Evolutionary conservation across 495 filamentous ascomycete species (phyloP).

Genomic region (Amorphotheca resinae): DNA sequence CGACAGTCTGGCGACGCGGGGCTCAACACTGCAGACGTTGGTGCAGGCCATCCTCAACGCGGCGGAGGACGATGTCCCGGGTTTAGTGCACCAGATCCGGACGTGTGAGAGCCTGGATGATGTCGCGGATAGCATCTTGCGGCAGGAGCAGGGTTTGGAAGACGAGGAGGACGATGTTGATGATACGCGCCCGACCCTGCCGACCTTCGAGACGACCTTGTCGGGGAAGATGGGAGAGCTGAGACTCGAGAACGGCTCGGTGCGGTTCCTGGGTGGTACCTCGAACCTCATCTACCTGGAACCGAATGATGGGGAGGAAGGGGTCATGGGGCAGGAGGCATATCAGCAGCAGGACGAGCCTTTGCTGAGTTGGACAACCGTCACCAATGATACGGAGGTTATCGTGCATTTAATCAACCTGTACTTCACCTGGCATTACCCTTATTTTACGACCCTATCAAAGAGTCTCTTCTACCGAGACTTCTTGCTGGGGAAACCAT

Average conservation of each 20-base stretch:
- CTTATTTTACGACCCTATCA: conserved; percentile 90
- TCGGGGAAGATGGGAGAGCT: conserved; percentile 90
- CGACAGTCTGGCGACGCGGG: conserved; percentile 74
- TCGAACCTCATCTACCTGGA: conserved; percentile 86
- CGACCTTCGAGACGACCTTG: conserved; percentile 65
- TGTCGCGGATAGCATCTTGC: conserved; percentile 70
- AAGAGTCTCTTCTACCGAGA: conserved; percentile 81
- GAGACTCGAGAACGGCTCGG: conserved; percentile 73
- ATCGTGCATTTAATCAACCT: conserved; percentile 85
- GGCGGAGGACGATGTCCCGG: conserved; percentile 68
- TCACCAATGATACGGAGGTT: conserved; percentile 66
- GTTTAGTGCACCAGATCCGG: conserved; percentile 74
- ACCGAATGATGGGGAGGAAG: conserved; percentile 33
- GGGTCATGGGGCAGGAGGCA: conserved; percentile 26
- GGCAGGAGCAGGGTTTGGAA: conserved; percentile 32
- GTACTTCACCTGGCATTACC: conserved; percentile 98
- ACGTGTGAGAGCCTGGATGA: conserved; percentile 84
- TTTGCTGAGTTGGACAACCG: conserved; percentile 73
- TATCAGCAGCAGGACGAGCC: conserved; percentile 46
- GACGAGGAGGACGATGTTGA: conserved; percentile 28
- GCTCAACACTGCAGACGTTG: conserved; percentile 80
- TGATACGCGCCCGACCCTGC: conserved; percentile 27
- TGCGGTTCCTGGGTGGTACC: conserved; percentile 88
- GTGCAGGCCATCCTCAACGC: conserved; percentile 89
- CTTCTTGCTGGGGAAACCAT: conserved; percentile 52